Evolutionary conservation across 768 basidiomycete genomes (phyloP).

Genomic region (Tephrocybe sp.): DNA sequence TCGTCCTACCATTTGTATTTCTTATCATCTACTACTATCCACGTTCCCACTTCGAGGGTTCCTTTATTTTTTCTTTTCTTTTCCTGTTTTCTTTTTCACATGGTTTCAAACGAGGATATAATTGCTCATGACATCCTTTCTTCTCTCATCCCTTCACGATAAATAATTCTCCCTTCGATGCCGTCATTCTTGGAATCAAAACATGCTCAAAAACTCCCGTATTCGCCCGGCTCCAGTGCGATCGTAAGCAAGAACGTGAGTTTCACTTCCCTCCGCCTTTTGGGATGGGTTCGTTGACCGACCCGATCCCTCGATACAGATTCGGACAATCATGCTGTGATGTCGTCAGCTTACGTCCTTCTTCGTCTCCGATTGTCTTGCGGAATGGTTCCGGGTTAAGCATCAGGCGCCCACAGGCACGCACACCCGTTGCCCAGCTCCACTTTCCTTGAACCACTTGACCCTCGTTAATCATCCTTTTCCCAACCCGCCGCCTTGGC

Average conservation of each 20-base stretch:
- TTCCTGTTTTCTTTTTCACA: slow-evolving; percentile 5
- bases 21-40: slow-evolving; percentile 14
- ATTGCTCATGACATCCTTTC: slow-evolving; percentile 24
- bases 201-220: neutral
- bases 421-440: too few species aligned
- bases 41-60: slow-evolving; percentile 16
- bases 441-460: too few species aligned
- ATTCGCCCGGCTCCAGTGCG: slow-evolving; percentile 38
- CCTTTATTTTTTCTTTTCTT: slow-evolving; percentile 22
- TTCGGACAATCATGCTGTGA: slow-evolving; percentile 30
- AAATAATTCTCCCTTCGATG: slow-evolving; percentile 8
- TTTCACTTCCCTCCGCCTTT: slow-evolving; percentile 18
- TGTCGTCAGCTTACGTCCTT: neutral
- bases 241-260: slow-evolving; percentile 73
- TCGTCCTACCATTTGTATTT: slow-evolving; percentile 2
- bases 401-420: too few species aligned
- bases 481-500: too few species aligned
- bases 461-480: too few species aligned
- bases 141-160: slow-evolving; percentile 15
- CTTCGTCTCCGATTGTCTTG: too few species aligned
- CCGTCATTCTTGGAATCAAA: neutral
- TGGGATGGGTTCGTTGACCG: neutral
- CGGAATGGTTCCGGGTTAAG: too few species aligned
- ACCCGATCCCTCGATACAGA: slow-evolving; percentile 14
- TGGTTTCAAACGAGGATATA: slow-evolving; percentile 22